Conservation (phyloP, 257 asterid genomes). For the Salvia miltiorrhiza region DNA sequence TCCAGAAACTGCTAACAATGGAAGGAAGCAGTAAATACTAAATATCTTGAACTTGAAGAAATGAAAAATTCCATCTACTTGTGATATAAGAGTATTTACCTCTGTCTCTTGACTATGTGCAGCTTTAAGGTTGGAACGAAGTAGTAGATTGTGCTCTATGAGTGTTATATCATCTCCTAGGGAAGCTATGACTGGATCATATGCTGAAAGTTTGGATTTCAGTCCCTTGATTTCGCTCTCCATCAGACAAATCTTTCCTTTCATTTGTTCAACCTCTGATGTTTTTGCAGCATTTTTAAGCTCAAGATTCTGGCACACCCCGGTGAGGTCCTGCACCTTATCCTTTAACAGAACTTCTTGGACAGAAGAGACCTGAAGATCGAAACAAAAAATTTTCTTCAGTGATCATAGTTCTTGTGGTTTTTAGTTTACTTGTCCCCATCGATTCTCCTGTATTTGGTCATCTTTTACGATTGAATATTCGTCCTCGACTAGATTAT, state of each 20-base stretch:
- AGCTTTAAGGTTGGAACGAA: conserved; percentile 38
- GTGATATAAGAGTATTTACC: conserved; percentile 39
- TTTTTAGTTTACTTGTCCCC: too few relatives aligned
- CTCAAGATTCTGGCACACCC: conserved; percentile 49
- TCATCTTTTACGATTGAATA: too few relatives aligned
- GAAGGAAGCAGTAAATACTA: neutral
- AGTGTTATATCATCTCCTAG: conserved; percentile 61
- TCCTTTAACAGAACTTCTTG: conserved; percentile 58
- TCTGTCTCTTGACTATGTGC: conserved; percentile 42
- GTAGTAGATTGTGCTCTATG: conserved; percentile 59
- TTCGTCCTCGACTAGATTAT: too few relatives aligned
- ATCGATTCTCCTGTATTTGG: too few relatives aligned
- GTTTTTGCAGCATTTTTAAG: conserved; percentile 41
- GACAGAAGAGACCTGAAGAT: conserved; percentile 77
- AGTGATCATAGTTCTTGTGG: too few relatives aligned
- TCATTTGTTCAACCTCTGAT: conserved; percentile 60
- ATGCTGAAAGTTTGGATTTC: conserved; percentile 52
- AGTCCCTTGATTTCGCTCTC: conserved; percentile 56
- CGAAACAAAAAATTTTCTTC: conserved; percentile 64
- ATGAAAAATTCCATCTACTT: neutral
- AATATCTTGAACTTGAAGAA: neutral
- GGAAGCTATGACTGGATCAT: conserved; percentile 59
- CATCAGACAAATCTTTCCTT: conserved; percentile 44
- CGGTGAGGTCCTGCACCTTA: conserved; percentile 75
- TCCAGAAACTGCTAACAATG: conserved; percentile 38